Percentiles rank a stretch among this genome's conserved stretches.
phyloP scores from a whole-genome alignment of 2,329 filamentous ascomycete genomes.

The Blastomyces emzantsi region DNA sequence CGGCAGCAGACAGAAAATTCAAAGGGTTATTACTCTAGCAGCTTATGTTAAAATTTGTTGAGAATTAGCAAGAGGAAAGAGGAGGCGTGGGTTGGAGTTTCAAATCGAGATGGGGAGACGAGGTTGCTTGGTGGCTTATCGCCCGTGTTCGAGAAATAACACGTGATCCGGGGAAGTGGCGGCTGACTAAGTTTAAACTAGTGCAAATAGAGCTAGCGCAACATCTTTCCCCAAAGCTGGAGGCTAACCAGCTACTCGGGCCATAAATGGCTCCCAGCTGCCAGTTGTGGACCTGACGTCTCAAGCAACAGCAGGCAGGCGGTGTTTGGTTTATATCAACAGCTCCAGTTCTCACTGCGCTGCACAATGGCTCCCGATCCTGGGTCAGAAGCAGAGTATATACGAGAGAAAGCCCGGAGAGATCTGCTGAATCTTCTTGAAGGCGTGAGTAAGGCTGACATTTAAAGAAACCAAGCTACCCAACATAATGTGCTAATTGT shows the following conservation, averaged over 20 bases:
- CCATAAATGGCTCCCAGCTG: neutral
- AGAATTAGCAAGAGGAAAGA: neutral
- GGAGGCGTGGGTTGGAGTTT: neutral
- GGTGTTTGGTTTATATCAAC: neutral
- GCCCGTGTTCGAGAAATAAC: neutral
- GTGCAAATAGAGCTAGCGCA: neutral
- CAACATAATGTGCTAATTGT: slow-evolving; percentile 24
- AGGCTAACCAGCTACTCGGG: neutral
- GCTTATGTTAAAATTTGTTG: neutral
- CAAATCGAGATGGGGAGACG: neutral
- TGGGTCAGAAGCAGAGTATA: slow-evolving; percentile 39
- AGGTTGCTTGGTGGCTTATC: neutral
- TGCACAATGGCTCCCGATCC: slow-evolving; percentile 36
- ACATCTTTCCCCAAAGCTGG: neutral
- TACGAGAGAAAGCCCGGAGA: slow-evolving; percentile 58
- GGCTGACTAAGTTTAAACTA: neutral
- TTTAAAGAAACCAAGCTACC: slow-evolving; percentile 16
- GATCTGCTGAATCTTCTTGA: slow-evolving; percentile 87
- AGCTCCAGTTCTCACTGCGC: neutral
- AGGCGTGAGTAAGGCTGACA: slow-evolving; percentile 62
- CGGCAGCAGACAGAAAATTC: too few species aligned
- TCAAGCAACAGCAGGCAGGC: slow-evolving; percentile 2
- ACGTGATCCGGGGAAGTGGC: neutral
- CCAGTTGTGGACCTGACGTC: neutral
- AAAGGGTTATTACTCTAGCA: neutral